Evolutionary conservation across 1,284 basidiomycete species (phyloP), one percentile per base, ranked within the genome.

Genomic region (Trametes polyzona): DNA sequence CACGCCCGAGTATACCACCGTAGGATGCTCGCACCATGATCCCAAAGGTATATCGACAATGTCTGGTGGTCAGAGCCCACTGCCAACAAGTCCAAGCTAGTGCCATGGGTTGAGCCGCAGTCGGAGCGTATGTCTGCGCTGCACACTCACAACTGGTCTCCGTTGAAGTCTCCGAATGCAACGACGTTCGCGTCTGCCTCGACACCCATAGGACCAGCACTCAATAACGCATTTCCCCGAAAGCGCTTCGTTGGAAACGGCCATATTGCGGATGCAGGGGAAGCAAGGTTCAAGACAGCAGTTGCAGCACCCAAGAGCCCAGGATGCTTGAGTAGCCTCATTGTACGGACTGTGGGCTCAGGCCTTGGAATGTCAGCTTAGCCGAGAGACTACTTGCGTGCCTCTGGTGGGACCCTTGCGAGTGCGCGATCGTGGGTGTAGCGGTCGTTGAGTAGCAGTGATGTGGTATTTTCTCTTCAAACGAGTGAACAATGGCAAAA

Each of bases 161-260:
- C 95, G 71, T 98, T 88, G 72, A 94, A 96, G 75, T 99, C 96
- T 27, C 94, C 96, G 68, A 95, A 91, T 1, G 95, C 96, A 46
- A 93, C 82, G 26, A 97, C 82, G 54, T 91, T 83, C 21, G 84
- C 86, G 36, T 85, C 81, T n/a, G 78, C 77, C 35, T 81, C 80
- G 17, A 99, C 75, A 1, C 95, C 96, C 65, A 97, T 79, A 0
- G 84, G 74, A 1, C 95, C 96, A 1, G 94, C 89, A 62, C 86
- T 79, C 58, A 97, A 79, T 43, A 98, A 80, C 0, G 90, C 84
- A 67, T 96, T 96, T 51, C 88, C 85, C n/a, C 83, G 87, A 77
- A 95, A 97, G 39, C 93, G 81, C 71, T 95, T 92, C 21, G 86
- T 81, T 47, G 87, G 79, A 73, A 94, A 94, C 1, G 93, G 92